Base-by-base conservation (phyloP, 176 grass and related monocot species). In the Juncus effusus region DNA sequence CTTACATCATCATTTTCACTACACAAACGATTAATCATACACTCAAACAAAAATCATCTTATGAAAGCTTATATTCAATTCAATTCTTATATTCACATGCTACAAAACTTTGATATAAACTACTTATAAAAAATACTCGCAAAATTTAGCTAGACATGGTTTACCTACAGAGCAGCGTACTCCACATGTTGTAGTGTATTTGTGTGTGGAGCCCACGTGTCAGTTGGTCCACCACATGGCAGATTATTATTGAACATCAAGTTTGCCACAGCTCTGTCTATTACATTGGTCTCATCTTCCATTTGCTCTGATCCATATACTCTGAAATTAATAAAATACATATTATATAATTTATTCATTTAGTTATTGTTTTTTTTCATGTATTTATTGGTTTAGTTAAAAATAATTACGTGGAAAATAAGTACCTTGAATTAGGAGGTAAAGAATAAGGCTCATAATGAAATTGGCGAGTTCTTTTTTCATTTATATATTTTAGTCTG, bases 191-290 rank as follows among this genome's bases (percentile, higher is more conserved):
- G 54, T 42, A 6, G 35, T 58, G 2, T 44, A 4, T 42, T 72
- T 58, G 37, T 56, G 42, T 60, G 68, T 39, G 36, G 68, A 13
- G 52, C 9, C 15, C 38, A 45, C 13, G 54, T 59, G 54, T 72
- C 53, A 45, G 54, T 38, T 77, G 53, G 13, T 13, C 16, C 49
- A 14, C 54, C 12, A 57, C 40, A 61, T 0, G 78, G 59, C 42
- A 38, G 73, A 59, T 74, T 74, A 47, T 47, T 28, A 28, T 28
- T 28, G 62, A 85, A 54, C 16, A 80, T 52, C 6, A 93, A 79
- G 51, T 62, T 79, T 50, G 73, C 69, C 38, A 93, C 79, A 12
- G 85, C 84, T 69, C 85, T 74, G 60, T 93, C 89, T 64, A 93
- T 77, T 49, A 83, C 73, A 59, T 85, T 92, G 11, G 70, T 79